Evolutionary conservation across 2,329 filamentous ascomycete genomes (phyloP), one percentile per base, ranked within the genome.

Genomic region (Sporothrix mexicana): DNA sequence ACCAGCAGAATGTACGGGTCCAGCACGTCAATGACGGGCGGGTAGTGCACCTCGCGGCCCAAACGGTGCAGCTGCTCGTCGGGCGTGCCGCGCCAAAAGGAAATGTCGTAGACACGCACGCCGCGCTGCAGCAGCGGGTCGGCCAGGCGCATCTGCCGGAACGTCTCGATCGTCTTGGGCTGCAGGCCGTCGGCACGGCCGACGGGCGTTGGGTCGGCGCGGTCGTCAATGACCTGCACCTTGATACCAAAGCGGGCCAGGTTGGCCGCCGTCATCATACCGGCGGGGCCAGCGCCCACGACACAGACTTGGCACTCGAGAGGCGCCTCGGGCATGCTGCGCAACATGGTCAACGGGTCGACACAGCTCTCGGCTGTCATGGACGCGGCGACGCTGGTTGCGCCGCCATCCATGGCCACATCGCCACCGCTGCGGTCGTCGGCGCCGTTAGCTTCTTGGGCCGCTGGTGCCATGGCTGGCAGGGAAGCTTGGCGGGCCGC

Each of bases 151-250:
- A 94, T 89, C 81, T 93, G 91, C 74, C 88, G 87, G 77, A 93
- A 87, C 0, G 92, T 94, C 82, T 94, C 92, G 77, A 94, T 92
- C 0, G 91, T 92, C 81, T 94, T 94, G 61, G 92, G 92, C 78
- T 94, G 92, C 70, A 94, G 83, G 55, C 92, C 92, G 79, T 94
- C 92, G 74, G 91, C 91, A 79, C 85, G 87, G 77, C 84, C 75
- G 77, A 71, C 49, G 77, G 77, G 88, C 86, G 75, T 71, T n/a
- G 41, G 41, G 45, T 62, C 71, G 78, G 72, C 77, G 73, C 61
- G 75, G 70, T 25, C 55, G 59, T 71, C 64, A 64, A 70, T 55
- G 57, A 57, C 55, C 13, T 71, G 41, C 15, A 73, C 36, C 59
- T 67, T 73, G 74, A 91, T 86, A 15, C 88, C 88, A 76, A 87